Conservation (phyloP, 495 filamentous ascomycete genomes). For the Aspergillus cristatus region DNA sequence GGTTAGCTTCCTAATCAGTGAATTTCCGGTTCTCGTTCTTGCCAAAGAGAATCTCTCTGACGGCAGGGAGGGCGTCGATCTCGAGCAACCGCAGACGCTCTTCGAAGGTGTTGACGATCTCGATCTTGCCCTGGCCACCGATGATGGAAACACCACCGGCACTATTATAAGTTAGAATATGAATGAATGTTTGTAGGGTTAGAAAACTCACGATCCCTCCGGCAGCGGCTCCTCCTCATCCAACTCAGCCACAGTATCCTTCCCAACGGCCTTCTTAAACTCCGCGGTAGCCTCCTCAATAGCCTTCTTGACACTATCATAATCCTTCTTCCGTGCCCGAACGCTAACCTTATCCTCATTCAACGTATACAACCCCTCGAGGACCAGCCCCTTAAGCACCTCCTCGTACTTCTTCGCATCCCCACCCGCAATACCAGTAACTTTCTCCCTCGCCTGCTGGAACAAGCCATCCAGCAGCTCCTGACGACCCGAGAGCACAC, state of each 20-base stretch:
- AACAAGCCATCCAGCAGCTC: conserved; percentile 90
- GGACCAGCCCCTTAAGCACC: conserved; percentile 66
- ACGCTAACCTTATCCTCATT: conserved; percentile 67
- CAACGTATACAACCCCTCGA: conserved; percentile 86
- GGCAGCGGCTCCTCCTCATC: conserved; percentile 74
- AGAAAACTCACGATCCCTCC: conserved; percentile 67
- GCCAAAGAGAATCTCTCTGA: conserved; percentile 81
- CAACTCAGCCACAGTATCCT: conserved; percentile 55
- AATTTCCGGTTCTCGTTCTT: conserved; percentile 90
- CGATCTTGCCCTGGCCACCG: conserved; percentile 84
- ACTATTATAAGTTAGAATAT: too few relatives aligned
- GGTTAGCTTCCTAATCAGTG: conserved; percentile 56
- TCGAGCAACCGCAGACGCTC: conserved; percentile 79
- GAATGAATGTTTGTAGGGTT: too few relatives aligned
- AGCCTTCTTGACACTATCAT: conserved; percentile 60
- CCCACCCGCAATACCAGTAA: conserved; percentile 50
- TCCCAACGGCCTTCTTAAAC: conserved; percentile 64
- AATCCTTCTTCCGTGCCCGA: conserved; percentile 71
- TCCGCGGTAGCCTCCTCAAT: conserved; percentile 64
- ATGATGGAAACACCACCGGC: conserved; percentile 75
- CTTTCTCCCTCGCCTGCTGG: conserved; percentile 59
- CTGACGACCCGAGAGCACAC: conserved; percentile 76
- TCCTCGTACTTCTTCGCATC: conserved; percentile 65
- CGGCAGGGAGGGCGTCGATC: conserved; percentile 71
- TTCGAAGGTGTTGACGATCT: conserved; percentile 97